Evolutionary conservation across 345 rosid species (phyloP), one percentile per base, ranked within the genome.

Genomic region (Eucalyptus erythrocorys): DNA sequence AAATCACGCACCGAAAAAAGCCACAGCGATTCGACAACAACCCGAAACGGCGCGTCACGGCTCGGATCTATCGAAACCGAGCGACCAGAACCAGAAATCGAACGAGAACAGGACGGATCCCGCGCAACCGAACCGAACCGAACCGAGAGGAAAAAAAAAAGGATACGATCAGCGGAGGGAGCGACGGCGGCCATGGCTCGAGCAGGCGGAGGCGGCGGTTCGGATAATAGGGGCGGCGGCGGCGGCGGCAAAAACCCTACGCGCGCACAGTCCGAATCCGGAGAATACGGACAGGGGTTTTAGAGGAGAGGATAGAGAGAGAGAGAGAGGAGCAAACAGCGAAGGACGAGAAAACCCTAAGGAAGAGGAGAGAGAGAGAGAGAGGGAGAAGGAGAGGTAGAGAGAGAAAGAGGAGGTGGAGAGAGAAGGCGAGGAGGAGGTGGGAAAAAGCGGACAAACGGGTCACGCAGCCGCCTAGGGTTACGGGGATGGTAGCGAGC

Each of bases 101-200:
- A 55, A 13, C 26, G 21, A 12, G 48, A 88, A 4, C 85, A 49
- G 6, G 14, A 87, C 32, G 32, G 45, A 57, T 43, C 87, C 57
- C 66, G 17, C 15, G 48, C 22, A 51, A 51, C 57, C 57, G 57
- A 51, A 51, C 57, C 57, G 57, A 1, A 51, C 57, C 57, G 57
- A 51, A 51, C 57, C 57, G 57, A 1, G n/a, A n/a, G n/a, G n/a
- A n/a, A 0, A 51, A 26, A 3, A 88, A 55, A 5, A 88, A 90
- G 93, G 93, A 92, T 92, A 92, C 93, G 86, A 61, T 92, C 93
- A 22, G 91, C 85, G 53, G 91, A 85, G n/a, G 92, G 91, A 89
- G 91, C 91, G 84, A 91, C 92, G 82, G 92, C 88, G 45, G 92
- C 91, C 93, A 92, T 92, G 92, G 53, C 87, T 40, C 47, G 82